A percentile compares a stretch with the other conserved stretches of the same genome.
These are phyloP conservation scores for Nakazawaea populi DNA, from an alignment of 805 yeast species.

Conservation along the genomic window DNA sequence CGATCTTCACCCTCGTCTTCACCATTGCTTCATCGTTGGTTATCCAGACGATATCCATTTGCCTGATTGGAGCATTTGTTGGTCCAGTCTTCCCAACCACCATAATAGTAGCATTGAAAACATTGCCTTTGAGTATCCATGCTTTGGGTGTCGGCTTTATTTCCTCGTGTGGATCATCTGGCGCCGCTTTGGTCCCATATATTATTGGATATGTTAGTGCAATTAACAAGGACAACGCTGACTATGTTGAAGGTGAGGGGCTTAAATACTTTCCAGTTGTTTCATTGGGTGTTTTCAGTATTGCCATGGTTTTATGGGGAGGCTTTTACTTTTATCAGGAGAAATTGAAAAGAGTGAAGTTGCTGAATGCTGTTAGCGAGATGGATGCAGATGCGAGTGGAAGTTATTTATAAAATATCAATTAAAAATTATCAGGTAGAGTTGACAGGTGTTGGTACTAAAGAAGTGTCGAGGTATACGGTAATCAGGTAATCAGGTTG, in stretches of 20 bases:
- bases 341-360: background rate
- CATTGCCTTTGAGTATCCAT: constrained; percentile 55
- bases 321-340: constrained; percentile 17
- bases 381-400: background rate
- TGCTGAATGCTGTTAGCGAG: background rate
- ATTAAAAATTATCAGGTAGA: no score
- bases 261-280: constrained; percentile 25
- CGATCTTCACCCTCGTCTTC: constrained; percentile 30
- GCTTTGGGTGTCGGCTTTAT: constrained; percentile 68
- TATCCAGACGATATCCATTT: constrained; percentile 30
- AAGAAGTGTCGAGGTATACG: no score
- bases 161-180: constrained; percentile 77
- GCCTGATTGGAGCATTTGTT: constrained; percentile 38
- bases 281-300: constrained; percentile 17
- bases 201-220: constrained; percentile 47
- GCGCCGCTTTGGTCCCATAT: constrained; percentile 71
- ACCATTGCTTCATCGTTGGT: constrained; percentile 15
- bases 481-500: no score
- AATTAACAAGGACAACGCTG: constrained; percentile 7
- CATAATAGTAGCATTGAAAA: constrained; percentile 55
- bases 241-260: constrained; percentile 23
- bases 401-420: no score
- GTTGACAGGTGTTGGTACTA: no score
- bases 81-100: constrained; percentile 66
- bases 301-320: constrained; percentile 22